These are phyloP conservation scores for Aspergillus felis DNA, from an alignment of 2,329 filamentous ascomycete species.

Conservation along the genomic window DNA sequence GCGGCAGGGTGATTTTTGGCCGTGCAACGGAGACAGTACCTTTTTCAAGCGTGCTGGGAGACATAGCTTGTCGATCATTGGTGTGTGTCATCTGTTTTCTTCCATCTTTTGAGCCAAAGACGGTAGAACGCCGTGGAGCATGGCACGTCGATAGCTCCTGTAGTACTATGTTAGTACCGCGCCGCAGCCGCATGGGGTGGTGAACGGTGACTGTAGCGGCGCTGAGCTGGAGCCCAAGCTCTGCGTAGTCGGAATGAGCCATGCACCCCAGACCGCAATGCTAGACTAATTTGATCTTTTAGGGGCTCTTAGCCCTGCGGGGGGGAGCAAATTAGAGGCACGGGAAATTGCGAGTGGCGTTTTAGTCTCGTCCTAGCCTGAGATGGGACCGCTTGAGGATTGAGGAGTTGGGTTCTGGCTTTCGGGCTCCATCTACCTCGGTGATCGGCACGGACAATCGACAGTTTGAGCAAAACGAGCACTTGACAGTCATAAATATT, in stretches of 20 bases:
- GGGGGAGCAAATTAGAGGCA: conserved; percentile 4
- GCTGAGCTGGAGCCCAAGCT: conserved; percentile 7
- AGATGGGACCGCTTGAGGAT: background rate
- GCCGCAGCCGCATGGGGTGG: no score
- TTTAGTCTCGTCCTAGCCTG: conserved; percentile 3
- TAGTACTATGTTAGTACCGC: no score
- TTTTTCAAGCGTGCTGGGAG: conserved; percentile 6
- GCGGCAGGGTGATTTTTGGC: conserved; percentile 3
- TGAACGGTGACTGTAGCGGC: no score
- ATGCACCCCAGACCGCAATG: conserved; percentile 4
- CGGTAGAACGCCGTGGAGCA: no score
- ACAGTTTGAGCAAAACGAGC: conserved; percentile 5
- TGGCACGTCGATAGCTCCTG: no score
- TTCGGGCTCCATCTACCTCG: conserved; percentile 6
- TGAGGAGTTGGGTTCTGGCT: background rate
- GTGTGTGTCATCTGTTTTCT: background rate
- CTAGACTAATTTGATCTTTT: background rate
- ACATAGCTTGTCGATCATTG: conserved; percentile 7
- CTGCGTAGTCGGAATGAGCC: conserved; percentile 6
- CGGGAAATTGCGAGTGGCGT: conserved; percentile 15
- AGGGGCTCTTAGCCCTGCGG: conserved; percentile 7
- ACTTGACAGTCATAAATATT: conserved; percentile 1
- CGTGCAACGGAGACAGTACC: conserved; percentile 10
- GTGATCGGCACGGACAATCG: conserved; percentile 9
- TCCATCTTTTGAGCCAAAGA: background rate